These are phyloP conservation scores for Bruguiera hainesii DNA, from an alignment of 441 rosid genomes.

Conservation along the genomic window DNA sequence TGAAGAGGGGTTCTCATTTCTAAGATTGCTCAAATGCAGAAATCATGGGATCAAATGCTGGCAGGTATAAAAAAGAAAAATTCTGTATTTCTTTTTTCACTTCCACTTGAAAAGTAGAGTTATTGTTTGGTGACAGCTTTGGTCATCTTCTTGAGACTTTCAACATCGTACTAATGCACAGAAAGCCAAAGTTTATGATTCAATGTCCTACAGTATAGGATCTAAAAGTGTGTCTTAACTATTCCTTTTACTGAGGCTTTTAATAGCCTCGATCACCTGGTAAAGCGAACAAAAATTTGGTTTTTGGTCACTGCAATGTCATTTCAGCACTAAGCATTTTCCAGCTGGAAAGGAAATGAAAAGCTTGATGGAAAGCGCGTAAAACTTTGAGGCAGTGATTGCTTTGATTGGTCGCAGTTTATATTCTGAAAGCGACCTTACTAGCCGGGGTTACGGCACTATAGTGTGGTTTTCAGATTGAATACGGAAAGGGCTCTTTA, in stretches of 20 bases:
- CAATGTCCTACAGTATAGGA: neutral
- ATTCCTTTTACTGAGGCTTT: neutral
- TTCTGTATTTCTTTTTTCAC: neutral
- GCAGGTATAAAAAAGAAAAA: conserved; percentile 10
- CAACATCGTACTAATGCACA: conserved; percentile 9
- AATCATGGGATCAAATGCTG: conserved; percentile 54
- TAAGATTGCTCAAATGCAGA: conserved; percentile 27
- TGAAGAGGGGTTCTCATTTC: conserved; percentile 20
- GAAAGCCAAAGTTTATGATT: neutral
- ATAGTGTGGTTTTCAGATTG: neutral
- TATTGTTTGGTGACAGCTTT: neutral
- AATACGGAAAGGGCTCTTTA: neutral
- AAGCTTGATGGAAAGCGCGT: conserved; percentile 21
- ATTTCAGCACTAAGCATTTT: conserved; percentile 19
- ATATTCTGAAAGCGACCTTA: neutral
- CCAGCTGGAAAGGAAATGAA: conserved; percentile 18
- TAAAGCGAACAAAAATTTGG: conserved; percentile 19
- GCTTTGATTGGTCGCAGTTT: neutral
- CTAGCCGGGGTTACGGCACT: neutral
- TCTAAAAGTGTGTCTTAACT: neutral
- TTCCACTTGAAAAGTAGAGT: neutral
- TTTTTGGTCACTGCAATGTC: conserved; percentile 27
- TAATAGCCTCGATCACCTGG: conserved; percentile 11
- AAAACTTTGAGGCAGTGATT: conserved; percentile 24
- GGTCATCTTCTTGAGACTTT: neutral